Conservation (phyloP, 148 eudicot species). For the Fagopyrum tataricum region DNA sequence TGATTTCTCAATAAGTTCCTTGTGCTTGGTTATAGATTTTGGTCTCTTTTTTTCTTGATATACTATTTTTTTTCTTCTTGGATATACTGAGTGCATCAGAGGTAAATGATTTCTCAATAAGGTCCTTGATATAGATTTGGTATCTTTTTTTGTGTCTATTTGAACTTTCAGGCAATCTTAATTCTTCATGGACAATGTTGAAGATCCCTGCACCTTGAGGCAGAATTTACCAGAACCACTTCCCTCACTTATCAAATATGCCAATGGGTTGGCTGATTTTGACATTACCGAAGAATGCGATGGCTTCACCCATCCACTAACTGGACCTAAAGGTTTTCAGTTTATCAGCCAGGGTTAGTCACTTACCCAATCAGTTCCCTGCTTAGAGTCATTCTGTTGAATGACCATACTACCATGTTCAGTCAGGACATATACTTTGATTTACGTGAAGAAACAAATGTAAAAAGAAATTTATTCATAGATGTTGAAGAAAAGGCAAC, state of each 20-base stretch:
- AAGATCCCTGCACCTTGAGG: constrained; percentile 13
- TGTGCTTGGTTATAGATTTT: not conserved
- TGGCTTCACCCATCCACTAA: not conserved
- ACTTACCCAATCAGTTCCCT: not conserved
- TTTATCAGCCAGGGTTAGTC: constrained; percentile 13
- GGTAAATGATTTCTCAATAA: not conserved
- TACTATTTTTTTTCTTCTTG: too few relatives aligned
- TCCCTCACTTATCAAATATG: constrained; percentile 15
- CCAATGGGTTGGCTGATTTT: constrained; percentile 1
- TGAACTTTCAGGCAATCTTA: not conserved
- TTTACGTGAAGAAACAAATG: not conserved
- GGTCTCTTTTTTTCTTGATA: not conserved
- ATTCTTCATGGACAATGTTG: not conserved
- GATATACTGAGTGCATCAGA: not conserved
- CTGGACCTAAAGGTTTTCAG: constrained; percentile 2
- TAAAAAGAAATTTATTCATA: too few relatives aligned
- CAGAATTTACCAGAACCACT: constrained; percentile 1
- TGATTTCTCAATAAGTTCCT: not conserved
- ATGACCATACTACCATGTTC: not conserved
- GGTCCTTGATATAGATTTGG: too few relatives aligned
- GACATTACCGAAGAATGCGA: not conserved
- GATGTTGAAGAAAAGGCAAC: too few relatives aligned
- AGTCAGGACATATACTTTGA: not conserved
- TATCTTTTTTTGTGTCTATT: too few relatives aligned
- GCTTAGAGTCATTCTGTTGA: not conserved